Evolutionary conservation across 257 asterid genomes (phyloP), one percentile per base, ranked within the genome.

Genomic region (Paraleonurus japonicus): DNA sequence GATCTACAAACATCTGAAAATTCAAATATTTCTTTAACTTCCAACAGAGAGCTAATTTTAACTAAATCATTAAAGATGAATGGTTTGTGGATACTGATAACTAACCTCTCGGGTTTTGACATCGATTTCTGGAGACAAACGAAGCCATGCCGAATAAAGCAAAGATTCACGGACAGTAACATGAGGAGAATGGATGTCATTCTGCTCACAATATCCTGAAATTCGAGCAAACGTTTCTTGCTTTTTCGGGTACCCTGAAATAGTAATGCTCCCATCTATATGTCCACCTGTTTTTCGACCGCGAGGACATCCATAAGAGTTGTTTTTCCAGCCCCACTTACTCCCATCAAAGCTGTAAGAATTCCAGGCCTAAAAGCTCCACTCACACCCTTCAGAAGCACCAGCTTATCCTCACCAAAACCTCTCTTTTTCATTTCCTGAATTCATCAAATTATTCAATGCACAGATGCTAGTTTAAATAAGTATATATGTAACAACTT

Each of bases 261-360:
- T 67, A 9, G 78, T 85, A 27, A 89, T 86, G 59, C 73, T 75
- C 32, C 96, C 96, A 4, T 86, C 77, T 33, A 83, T 80, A 59
- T 89, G 81, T n/a, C 96, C 96, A 23, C 90, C 89, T 0, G 90
- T 89, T 78, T 89, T 89, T 43, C 96, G 78, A 30, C 92, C 11
- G 92, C 90, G 70, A 88, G 71, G 5, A 88, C 95, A 30, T 88
- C 95, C 95, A 88, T 83, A 23, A 88, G 84, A 9, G 95, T 88
- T 1, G 95, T 88, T 79, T 88, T 88, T 0, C 95, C 95, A 0
- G 95, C 95, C 19, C 96, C 96, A 55, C 90, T 89, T 11, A 89
- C 89, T 23, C 96, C 96, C 92, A 89, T 86, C 54, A 89, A 62
- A 69, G 96, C 90, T 10, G 92, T 81, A 22, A 89, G 84, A 70